Conservation (phyloP, 2,329 filamentous ascomycete genomes). For the Ophiocordyceps camponoti-saundersi region DNA sequence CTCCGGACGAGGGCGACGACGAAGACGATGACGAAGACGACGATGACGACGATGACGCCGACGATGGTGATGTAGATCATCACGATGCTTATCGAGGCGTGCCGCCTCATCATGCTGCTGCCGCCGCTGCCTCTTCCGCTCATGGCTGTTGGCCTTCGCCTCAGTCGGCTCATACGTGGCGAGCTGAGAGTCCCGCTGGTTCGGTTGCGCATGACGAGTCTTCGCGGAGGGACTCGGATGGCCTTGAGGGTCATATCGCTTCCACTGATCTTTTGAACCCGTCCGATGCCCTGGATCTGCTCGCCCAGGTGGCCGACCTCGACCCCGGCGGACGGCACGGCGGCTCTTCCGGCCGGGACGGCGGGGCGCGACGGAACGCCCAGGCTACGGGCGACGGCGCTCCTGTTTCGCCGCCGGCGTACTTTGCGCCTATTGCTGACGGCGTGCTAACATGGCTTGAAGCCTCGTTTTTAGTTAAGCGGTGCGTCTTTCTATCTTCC, state of each 20-base stretch:
- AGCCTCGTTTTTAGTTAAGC: conserved; percentile 10
- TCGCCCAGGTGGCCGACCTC: conserved; percentile 23
- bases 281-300: conserved; percentile 21
- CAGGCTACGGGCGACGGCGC: conserved; percentile 1
- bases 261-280: conserved; percentile 22
- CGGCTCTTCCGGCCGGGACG: conserved; percentile 3
- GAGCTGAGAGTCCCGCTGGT: conserved; percentile 2
- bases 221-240: conserved; percentile 4
- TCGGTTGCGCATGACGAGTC: conserved; percentile 3
- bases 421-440: conserved; percentile 16
- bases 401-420: background rate
- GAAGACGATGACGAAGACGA: background rate
- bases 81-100: background rate
- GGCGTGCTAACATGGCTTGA: conserved; percentile 12
- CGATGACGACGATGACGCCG: conserved; percentile 2
- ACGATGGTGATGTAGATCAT: conserved; percentile 1
- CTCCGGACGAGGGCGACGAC: background rate
- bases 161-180: conserved; percentile 5
- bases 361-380: conserved; percentile 4
- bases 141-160: conserved; percentile 5
- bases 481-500: conserved; percentile 2
- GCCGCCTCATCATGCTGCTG: background rate
- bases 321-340: conserved; percentile 9
- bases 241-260: conserved; percentile 21
- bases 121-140: too few relatives aligned